Conservation (phyloP, 805 yeast genomes). For the Pichia thaimueangensis region DNA sequence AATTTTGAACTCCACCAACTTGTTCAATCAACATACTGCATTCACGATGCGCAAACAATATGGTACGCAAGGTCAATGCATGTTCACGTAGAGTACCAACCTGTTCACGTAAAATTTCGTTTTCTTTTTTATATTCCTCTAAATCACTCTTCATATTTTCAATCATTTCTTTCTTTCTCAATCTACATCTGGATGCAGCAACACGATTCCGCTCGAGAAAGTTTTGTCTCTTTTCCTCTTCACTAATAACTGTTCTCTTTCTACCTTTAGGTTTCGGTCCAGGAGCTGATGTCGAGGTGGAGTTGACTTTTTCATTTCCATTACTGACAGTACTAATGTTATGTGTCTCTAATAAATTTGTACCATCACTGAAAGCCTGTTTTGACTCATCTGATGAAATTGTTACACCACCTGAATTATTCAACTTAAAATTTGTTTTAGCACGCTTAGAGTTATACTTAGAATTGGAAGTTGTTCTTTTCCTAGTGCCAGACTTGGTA, state of each 20-base stretch:
- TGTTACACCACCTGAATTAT: too few relatives aligned
- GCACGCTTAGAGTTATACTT: not conserved
- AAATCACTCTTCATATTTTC: conserved; percentile 78
- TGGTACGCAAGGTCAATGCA: conserved; percentile 41
- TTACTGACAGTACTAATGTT: too few relatives aligned
- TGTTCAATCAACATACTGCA: conserved; percentile 36
- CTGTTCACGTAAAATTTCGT: conserved; percentile 56
- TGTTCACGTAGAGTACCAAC: conserved; percentile 55
- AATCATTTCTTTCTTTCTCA: conserved; percentile 84
- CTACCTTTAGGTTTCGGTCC: too few relatives aligned
- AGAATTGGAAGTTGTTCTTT: not conserved
- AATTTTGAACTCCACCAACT: conserved; percentile 41
- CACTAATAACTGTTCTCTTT: conserved; percentile 15
- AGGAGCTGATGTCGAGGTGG: too few relatives aligned
- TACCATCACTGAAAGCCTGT: too few relatives aligned
- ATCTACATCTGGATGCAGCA: conserved; percentile 96
- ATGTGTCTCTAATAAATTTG: too few relatives aligned
- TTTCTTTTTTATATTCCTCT: conserved; percentile 61
- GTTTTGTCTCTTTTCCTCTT: conserved; percentile 71
- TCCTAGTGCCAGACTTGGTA: too few relatives aligned
- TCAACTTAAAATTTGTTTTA: not conserved
- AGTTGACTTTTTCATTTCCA: too few relatives aligned
- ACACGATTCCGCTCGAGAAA: conserved; percentile 89
- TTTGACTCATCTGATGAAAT: too few relatives aligned
- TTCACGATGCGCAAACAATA: conserved; percentile 46